Conservation (phyloP, 306 rosid genomes). For the Ziziphus jujuba region DNA sequence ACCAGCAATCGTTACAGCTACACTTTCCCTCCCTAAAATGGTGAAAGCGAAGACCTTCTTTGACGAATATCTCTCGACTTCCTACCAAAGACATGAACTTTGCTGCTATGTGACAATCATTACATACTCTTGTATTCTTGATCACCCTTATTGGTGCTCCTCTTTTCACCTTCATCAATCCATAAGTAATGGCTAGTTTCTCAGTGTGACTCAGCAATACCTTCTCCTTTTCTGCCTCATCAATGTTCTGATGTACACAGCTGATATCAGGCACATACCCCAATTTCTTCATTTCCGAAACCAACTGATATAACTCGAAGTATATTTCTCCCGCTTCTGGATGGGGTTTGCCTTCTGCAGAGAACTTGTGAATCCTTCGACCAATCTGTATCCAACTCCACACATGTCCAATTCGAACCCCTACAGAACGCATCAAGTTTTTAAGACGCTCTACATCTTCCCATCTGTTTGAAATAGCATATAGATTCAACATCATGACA, state of each 20-base stretch:
- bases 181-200: constrained; percentile 70
- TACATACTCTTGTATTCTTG: constrained; percentile 63
- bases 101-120: constrained; percentile 62
- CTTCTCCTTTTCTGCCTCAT: constrained; percentile 53
- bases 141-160: constrained; percentile 59
- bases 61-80: constrained; percentile 42
- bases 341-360: constrained; percentile 55
- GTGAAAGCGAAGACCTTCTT: constrained; percentile 66
- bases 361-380: constrained; percentile 49
- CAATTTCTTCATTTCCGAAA: constrained; percentile 45
- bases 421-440: constrained; percentile 36
- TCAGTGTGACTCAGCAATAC: constrained; percentile 65
- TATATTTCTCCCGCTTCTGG: constrained; percentile 57
- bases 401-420: constrained; percentile 41
- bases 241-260: constrained; percentile 61
- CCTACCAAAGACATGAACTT: constrained; percentile 55
- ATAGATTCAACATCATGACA: constrained; percentile 62
- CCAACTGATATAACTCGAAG: constrained; percentile 54
- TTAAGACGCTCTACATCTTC: constrained; percentile 47
- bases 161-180: constrained; percentile 47
- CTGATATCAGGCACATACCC: constrained; percentile 54
- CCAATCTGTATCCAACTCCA: constrained; percentile 74
- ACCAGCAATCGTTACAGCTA: constrained; percentile 67
- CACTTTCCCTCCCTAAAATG: constrained; percentile 62
- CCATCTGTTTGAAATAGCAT: constrained; percentile 59